Conservation (phyloP, 2,329 filamentous ascomycete genomes). For the Ascochyta koolunga region DNA sequence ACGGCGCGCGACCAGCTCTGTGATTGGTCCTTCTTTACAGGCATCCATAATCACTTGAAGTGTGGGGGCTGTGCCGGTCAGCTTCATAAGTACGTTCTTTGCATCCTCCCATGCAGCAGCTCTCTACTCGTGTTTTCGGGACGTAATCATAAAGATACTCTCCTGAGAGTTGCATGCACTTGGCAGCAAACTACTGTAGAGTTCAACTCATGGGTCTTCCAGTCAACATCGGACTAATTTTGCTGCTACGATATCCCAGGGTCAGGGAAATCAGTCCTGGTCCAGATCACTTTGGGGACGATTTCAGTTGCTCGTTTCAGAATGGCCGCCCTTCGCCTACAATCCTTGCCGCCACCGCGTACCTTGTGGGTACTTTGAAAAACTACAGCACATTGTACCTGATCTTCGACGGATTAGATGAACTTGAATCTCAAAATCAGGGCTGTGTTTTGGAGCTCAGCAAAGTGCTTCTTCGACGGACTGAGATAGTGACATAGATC, state of each 20-base stretch:
- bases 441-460: slow-evolving; percentile 1
- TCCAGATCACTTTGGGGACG: slow-evolving; percentile 15
- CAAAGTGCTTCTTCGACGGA: neutral
- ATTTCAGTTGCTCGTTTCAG: slow-evolving; percentile 8
- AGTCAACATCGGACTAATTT: slow-evolving; percentile 15
- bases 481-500: slow-evolving; percentile 4
- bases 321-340: neutral
- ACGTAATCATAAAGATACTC: no score
- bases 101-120: no score
- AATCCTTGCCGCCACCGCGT: neutral
- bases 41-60: no score
- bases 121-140: no score
- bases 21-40: no score
- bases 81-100: no score
- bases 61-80: no score
- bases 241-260: slow-evolving; percentile 32
- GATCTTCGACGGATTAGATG: slow-evolving; percentile 26
- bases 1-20: no score
- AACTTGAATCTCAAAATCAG: slow-evolving; percentile 15
- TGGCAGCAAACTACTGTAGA: slow-evolving; percentile 4
- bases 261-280: slow-evolving; percentile 29
- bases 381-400: slow-evolving; percentile 8
- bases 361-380: slow-evolving; percentile 3
- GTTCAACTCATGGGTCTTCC: slow-evolving; percentile 13
- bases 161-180: no score